Base-by-base conservation (phyloP, 257 asterid genomes). In the Echium plantagineum region DNA sequence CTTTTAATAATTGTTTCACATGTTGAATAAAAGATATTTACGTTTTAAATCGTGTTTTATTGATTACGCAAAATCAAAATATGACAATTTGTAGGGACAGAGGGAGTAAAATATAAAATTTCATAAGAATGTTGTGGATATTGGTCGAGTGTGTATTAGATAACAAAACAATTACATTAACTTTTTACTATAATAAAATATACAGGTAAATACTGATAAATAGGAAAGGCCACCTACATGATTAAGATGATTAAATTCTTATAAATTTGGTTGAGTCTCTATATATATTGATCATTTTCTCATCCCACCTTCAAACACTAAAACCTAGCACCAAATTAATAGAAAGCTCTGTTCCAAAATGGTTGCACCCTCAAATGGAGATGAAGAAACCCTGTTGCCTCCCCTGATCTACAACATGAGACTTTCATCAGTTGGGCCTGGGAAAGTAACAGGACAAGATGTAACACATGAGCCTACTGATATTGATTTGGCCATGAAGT, bases 341-440 rank as follows among this genome's bases (percentile, higher is more conserved):
- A 1, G 4, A 42, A 42, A 52, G 16, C 47, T 49, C 35, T 22
- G 52, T 6, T 4, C 63, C 26, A n/a, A 18, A 13, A 69, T 58
- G 58, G 75, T 84, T 88, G 86, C 68, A 13, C 68, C 84, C 54
- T 63, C 86, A 28, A 51, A 63, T 19, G 70, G 57, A 70, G 77
- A 47, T 9, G 62, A 64, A 6, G 76, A 42, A 56, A 53, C 74
- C 52, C n/a, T n/a, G n/a, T n/a, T n/a, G n/a, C n/a, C n/a, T n/a
- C n/a, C n/a, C n/a, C 75, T 85, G 3, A 52, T 90, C 74, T 49
- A 78, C 84, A 73, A 66, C 81, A 32, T 73, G 2, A 90, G 71
- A 38, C 57, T 90, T 3, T 87, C 97, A 2, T 81, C 97, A 0
- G 81, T 90, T 61, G 96, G 97, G 46, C 96, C 97, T 55, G 96